These are phyloP conservation scores for Mallotus nudiflorus DNA, from an alignment of 345 rosid species.

Conservation along the genomic window DNA sequence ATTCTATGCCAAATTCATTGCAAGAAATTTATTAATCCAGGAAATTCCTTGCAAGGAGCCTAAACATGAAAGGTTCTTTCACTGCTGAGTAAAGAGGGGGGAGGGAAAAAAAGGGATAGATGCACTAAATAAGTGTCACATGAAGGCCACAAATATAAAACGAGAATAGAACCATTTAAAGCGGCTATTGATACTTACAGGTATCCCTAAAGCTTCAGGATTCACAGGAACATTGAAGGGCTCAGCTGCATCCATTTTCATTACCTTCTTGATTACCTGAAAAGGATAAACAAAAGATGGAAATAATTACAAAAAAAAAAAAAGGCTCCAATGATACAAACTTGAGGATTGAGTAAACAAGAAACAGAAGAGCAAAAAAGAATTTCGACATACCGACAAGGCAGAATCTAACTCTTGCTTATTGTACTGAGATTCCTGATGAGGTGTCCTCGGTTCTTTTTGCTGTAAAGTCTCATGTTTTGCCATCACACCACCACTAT, in stretches of 20 bases:
- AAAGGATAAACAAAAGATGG: constrained; percentile 4
- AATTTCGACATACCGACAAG: constrained; percentile 46
- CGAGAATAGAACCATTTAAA: background rate
- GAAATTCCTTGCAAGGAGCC: background rate
- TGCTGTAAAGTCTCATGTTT: constrained; percentile 34
- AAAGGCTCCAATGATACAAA: constrained; percentile 1
- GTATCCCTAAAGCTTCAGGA: constrained; percentile 95
- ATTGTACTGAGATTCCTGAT: constrained; percentile 37
- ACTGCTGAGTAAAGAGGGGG: background rate
- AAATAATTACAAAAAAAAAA: background rate
- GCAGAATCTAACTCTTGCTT: constrained; percentile 78
- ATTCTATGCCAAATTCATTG: background rate
- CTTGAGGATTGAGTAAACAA: too few species aligned
- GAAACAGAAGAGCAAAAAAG: background rate
- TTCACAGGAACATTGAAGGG: constrained; percentile 90
- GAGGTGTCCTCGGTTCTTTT: constrained; percentile 45
- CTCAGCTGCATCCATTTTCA: constrained; percentile 99
- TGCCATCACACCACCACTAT: constrained; percentile 21
- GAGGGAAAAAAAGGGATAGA: background rate
- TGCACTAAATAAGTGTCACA: background rate
- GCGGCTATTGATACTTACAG: constrained; percentile 53
- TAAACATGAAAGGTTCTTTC: background rate
- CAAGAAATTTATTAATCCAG: background rate
- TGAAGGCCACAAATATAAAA: background rate
- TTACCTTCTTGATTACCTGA: constrained; percentile 85